phyloP scores from a whole-genome alignment of 73 alveolate species.

The Blepharisma japonicum region DNA sequence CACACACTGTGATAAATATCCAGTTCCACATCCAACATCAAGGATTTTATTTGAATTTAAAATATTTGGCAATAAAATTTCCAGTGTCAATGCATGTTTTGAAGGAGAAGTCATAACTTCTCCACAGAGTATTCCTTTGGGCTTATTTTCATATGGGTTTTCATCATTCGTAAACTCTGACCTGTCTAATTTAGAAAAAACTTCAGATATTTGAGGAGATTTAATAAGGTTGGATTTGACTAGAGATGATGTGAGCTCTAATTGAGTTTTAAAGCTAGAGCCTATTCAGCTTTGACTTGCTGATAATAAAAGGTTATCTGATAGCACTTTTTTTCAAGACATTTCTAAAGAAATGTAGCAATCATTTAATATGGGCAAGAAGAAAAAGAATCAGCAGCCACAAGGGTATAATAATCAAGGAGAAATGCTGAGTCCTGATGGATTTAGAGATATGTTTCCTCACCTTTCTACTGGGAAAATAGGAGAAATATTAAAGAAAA shows the following conservation, averaged over 20 bases:
- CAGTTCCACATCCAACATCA: slow-evolving; percentile 22
- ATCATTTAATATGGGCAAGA: too few species aligned
- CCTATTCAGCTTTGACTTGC: slow-evolving; percentile 18
- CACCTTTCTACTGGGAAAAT: too few species aligned
- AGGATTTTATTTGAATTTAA: not conserved
- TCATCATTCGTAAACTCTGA: not conserved
- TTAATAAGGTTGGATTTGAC: not conserved
- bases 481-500: too few species aligned
- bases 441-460: too few species aligned
- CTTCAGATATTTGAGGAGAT: not conserved
- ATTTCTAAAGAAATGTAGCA: not conserved
- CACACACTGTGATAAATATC: slow-evolving; percentile 5
- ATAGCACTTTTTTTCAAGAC: not conserved
- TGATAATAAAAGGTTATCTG: not conserved
- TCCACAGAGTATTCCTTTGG: not conserved
- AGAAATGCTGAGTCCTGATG: too few species aligned
- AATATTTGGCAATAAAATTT: not conserved
- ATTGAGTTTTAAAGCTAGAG: not conserved
- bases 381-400: too few species aligned
- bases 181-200: not conserved
- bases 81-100: not conserved
- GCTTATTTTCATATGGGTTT: slow-evolving; percentile 10
- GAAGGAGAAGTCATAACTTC: slow-evolving; percentile 24
- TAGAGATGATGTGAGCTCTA: not conserved
- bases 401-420: too few species aligned